Percentiles rank a stretch among this genome's conserved stretches.
Evolutionary conservation across 208 protist species (phyloP).

Genomic region (Leishmania aethiopica): DNA sequence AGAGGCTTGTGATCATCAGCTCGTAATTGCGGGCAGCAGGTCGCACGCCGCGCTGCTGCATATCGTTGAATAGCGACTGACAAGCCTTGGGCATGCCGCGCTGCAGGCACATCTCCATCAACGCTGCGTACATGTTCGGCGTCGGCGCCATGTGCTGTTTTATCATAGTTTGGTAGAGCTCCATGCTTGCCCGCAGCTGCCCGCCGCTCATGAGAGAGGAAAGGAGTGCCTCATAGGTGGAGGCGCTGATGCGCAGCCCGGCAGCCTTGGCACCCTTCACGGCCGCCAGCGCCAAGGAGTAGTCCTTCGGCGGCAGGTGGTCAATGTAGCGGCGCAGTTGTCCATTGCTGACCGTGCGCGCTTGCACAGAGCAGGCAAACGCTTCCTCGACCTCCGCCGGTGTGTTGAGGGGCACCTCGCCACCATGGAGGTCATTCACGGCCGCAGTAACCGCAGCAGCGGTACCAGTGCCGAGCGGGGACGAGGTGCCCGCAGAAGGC

Average conservation of each 20-base stretch:
- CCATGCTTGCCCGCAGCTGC: constrained; percentile 80
- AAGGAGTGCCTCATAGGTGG: constrained; percentile 75
- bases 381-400: constrained; percentile 55
- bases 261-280: constrained; percentile 59
- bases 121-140: constrained; percentile 62
- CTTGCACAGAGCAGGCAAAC: constrained; percentile 68
- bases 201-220: constrained; percentile 60
- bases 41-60: constrained; percentile 58
- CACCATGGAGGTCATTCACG: neutral
- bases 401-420: constrained; percentile 29
- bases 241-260: constrained; percentile 60
- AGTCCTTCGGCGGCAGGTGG: constrained; percentile 51
- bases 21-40: constrained; percentile 72
- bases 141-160: constrained; percentile 63
- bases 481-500: neutral
- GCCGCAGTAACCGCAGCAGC: neutral
- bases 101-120: constrained; percentile 85
- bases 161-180: constrained; percentile 75
- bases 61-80: constrained; percentile 74
- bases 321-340: constrained; percentile 76
- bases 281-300: constrained; percentile 58
- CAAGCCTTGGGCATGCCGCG: constrained; percentile 61
- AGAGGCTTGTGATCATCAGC: constrained; percentile 73
- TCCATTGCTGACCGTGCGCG: constrained; percentile 79
- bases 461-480: neutral